Evolutionary conservation across 495 filamentous ascomycete genomes (phyloP).

Genomic region (Penicillium roqueforti): DNA sequence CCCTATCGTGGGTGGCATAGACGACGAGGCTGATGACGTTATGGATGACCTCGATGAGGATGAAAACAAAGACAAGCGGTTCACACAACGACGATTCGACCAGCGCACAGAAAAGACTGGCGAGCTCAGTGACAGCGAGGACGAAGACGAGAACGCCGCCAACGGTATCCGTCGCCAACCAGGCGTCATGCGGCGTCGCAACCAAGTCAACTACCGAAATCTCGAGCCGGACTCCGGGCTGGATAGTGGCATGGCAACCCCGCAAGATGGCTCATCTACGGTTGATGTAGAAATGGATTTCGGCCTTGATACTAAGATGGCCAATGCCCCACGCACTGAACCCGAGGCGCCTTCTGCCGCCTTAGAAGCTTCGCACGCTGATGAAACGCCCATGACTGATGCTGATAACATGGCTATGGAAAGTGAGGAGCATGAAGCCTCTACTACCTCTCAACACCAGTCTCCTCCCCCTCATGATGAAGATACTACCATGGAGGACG

Average conservation of each 20-base stretch:
- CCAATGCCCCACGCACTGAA: conserved; percentile 46
- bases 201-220: conserved; percentile 70
- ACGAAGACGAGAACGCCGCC: conserved; percentile 74
- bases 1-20: conserved; percentile 58
- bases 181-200: conserved; percentile 53
- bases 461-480: conserved; percentile 54
- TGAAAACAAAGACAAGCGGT: conserved; percentile 77
- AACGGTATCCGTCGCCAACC: conserved; percentile 67
- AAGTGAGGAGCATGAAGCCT: conserved; percentile 34
- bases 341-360: conserved; percentile 25
- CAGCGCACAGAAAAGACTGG: conserved; percentile 66
- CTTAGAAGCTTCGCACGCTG: conserved; percentile 28
- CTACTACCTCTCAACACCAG: conserved; percentile 38
- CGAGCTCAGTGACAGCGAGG: conserved; percentile 80
- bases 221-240: conserved; percentile 62
- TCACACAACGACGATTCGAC: conserved; percentile 82
- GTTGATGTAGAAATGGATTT: conserved; percentile 48
- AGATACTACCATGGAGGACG: conserved; percentile 64
- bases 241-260: conserved; percentile 58
- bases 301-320: conserved; percentile 46
- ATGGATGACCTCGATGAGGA: conserved; percentile 88
- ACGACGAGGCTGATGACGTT: conserved; percentile 83
- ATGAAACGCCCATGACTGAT: conserved; percentile 36
- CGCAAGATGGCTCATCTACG: conserved; percentile 45
- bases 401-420: conserved; percentile 39